Base-by-base conservation (phyloP, 2,329 filamentous ascomycete genomes). In the Diplocarpon mali region DNA sequence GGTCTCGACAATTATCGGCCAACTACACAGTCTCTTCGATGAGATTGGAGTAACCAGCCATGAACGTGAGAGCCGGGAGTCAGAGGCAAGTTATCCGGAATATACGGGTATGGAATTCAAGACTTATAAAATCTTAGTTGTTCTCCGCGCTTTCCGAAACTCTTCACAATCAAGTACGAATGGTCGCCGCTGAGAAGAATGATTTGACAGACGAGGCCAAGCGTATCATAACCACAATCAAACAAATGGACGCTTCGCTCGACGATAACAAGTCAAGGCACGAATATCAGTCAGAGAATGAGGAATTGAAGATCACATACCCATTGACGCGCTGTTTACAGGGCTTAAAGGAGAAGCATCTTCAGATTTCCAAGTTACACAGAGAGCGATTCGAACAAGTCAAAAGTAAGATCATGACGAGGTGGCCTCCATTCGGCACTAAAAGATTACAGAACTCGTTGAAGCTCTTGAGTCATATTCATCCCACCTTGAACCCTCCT, bases 391-490 rank as follows among this genome's bases (percentile, higher is more conserved):
- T 87, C 58, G 89, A 95, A 61, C 88, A 96, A 69, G 87, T 96
- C 48, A 90, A 86, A 67, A 95, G 87, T 93, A 69, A 57, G 83
- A 37, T 5, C 65, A 15, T 3, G 6, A n/a, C 27, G 14, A 8
- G 10, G 9, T 9, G 8, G 17, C 8, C 13, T 5, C 14, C 15
- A 17, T 32, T 11, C 28, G 14, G 30, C 49, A 32, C 48, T 59
- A 48, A 59, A 35, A 13, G 15, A 28, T 16, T n/a, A 13, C 56
- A 93, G 87, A 95, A 71, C 83, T 98, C 52, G 88, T 88, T 17
- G 80, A 93, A 65, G 90, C 90, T 3, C 80, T 98, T 40, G 83
- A 95, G 62, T 95, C 90, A 5, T 98, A 96, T 64, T 94, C 92
- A 1, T 94, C 86, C 9, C 92, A 96, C 62, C 83, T 98, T 38